These are phyloP conservation scores for Tulasnella sp. DNA, from an alignment of 768 basidiomycete species.

Conservation along the genomic window DNA sequence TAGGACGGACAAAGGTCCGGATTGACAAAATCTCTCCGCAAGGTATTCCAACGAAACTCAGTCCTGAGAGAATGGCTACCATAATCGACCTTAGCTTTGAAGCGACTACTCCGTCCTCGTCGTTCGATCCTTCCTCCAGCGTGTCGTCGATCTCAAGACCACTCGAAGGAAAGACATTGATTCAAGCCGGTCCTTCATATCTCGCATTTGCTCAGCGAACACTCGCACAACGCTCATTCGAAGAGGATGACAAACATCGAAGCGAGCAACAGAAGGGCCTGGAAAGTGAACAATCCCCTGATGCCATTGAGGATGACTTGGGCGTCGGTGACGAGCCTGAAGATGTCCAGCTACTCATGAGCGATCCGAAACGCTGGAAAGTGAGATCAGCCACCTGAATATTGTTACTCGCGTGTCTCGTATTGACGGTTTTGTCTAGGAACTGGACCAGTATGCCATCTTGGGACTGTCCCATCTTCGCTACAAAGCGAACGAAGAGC, in stretches of 20 bases:
- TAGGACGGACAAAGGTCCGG: too few species aligned
- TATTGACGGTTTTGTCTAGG: conserved; percentile 34
- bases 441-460: conserved; percentile 98
- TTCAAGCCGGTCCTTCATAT: conserved; percentile 83
- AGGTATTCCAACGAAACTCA: too few species aligned
- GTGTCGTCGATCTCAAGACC: conserved; percentile 15
- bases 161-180: conserved; percentile 35
- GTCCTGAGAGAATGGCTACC: too few species aligned
- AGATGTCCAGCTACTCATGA: conserved; percentile 45
- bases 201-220: conserved; percentile 68
- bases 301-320: conserved; percentile 60
- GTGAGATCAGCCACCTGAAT: conserved; percentile 30
- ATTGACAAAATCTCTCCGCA: too few species aligned
- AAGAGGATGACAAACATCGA: conserved; percentile 61
- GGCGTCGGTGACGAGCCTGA: conserved; percentile 91
- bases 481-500: conserved; percentile 73
- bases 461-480: conserved; percentile 86
- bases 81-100: conserved; percentile 4
- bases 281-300: conserved; percentile 29
- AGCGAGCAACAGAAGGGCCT: conserved; percentile 36
- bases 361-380: conserved; percentile 99
- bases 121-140: neutral
- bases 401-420: neutral
- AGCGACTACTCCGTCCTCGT: neutral
- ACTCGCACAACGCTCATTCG: conserved; percentile 65